Base-by-base conservation (phyloP, 768 basidiomycete genomes). In the Panaeolus papilionaceus region DNA sequence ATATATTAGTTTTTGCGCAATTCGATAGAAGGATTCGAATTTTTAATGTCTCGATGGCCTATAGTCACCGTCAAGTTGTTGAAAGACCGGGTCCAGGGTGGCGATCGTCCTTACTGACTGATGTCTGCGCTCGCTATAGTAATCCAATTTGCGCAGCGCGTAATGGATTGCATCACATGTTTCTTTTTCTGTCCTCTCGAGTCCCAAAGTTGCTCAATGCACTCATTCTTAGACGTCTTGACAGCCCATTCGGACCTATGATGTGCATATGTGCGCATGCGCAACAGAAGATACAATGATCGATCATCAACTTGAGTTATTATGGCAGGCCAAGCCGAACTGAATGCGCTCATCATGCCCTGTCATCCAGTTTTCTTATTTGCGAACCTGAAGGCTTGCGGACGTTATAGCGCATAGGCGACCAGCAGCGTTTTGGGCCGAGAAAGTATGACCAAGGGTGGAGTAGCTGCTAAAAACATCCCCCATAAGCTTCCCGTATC, bases 231-330 rank as follows among this genome's bases (percentile, higher is more conserved):
- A 12, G 20, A 51, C 23, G 47, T 20, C 47, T 51, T 51, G n/a
- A 9, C 16, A 18, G 10, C 18, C 18, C 20, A 14, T 51, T 51
- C 47, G 47, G 47, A 23, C 47, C 47, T 51, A 51, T 51, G 47
- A 51, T 51, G 47, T 51, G 47, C 47, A 51, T 51, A 51, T 51
- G 47, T 51, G 47, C 47, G 47, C 26, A 51, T 23, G 16, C 42
- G 42, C 12, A 12, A 16, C 18, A 44, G 5, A 44, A 6, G 18
- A 6, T 9, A 51, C 20, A 18, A 23, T 9, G 47, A 51, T 51
- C 47, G 47, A 51, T 51, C 42, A 44, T 14, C 14, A 40, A 10
- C 9, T 40, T 16, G 18, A 44, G 18, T 44, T 16, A 42, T 14
- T 42, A 16, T 14, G 42, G 14, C 5, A 33, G 33, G 33, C 33